phyloP scores from a whole-genome alignment of 2,329 filamentous ascomycete genomes.

The Thielaviopsis populi region DNA sequence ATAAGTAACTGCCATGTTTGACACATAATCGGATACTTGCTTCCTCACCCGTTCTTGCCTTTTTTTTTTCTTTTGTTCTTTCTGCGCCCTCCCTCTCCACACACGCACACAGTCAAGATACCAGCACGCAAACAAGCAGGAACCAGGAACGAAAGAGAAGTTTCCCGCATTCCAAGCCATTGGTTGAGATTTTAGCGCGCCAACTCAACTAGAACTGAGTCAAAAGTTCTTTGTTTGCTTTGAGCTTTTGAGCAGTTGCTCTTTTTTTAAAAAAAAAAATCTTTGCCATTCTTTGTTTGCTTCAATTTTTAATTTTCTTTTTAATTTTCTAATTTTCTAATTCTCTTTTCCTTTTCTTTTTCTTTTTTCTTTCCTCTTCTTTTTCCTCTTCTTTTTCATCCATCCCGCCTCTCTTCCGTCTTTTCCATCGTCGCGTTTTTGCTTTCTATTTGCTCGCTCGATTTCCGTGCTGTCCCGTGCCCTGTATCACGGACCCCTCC shows the following conservation, averaged over 20 bases:
- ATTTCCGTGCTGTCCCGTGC: neutral
- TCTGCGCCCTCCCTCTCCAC: neutral
- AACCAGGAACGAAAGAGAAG: neutral
- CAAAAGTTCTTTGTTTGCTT: neutral
- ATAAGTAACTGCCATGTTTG: slow-evolving; percentile 1
- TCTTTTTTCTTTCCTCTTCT: neutral
- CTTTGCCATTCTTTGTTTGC: neutral
- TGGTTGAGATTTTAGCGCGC: no score
- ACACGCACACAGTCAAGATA: no score
- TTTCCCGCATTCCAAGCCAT: neutral
- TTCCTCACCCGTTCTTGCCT: neutral
- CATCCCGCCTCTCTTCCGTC: neutral
- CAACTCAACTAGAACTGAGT: no score
- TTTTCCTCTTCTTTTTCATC: neutral
- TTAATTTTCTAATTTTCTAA: neutral
- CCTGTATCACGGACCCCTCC: neutral
- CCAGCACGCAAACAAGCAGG: neutral
- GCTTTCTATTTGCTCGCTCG: neutral
- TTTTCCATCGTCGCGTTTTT: neutral
- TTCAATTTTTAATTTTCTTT: neutral
- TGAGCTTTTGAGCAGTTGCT: neutral
- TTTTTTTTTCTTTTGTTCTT: neutral
- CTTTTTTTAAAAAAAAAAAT: no score
- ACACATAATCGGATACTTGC: neutral
- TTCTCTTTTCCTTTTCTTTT: neutral